Base-by-base conservation (phyloP, 1,139 yeast genomes). In the Saccharomycopsis phalli region DNA sequence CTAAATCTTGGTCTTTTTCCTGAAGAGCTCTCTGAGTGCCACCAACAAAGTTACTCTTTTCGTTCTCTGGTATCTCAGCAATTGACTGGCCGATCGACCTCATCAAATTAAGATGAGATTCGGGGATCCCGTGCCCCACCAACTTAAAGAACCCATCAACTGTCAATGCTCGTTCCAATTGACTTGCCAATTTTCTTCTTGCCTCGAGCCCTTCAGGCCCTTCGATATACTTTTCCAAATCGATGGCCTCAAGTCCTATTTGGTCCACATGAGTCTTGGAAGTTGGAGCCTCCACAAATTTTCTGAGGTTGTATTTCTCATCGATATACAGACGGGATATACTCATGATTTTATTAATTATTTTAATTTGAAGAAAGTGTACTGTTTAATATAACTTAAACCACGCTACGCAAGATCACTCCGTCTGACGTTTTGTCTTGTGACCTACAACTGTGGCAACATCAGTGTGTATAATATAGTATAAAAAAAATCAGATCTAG, bases 131-230 rank as follows among this genome's bases (percentile, higher is more conserved):
- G 49, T 59, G 66, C 44, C 65, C 65, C 4, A 55, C 50, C 25
- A 66, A 50, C 18, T 61, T 61, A 56, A 69, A 68, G 45, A 70
- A 70, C 1, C 76, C 75, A 43, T 62, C 58, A 1, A 69, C 62
- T 2, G 60, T 56, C 37, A 66, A 53, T 1, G 71, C 61, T 13
- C 55, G 49, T 34, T 65, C 65, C 16, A 65, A 53, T 37, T 53
- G 47, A 2, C 48, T 38, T 1, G 71, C 71, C 27, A 66, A 53
- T 18, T 41, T 41, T 38, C 55, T 47, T 36, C 70, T 51, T n/a
- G 54, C 46, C 2, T 42, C 46, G 4, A 51, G 49, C 29, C 54
- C 51, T 41, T 58, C 61, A 1, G 58, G 58, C 2, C 69, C 69
- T 14, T 63, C 65, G 37, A 55, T 47, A 45, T 53, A 65, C 22